phyloP scores from a whole-genome alignment of 768 basidiomycete species.

The Sistotremastrum suecicum region DNA sequence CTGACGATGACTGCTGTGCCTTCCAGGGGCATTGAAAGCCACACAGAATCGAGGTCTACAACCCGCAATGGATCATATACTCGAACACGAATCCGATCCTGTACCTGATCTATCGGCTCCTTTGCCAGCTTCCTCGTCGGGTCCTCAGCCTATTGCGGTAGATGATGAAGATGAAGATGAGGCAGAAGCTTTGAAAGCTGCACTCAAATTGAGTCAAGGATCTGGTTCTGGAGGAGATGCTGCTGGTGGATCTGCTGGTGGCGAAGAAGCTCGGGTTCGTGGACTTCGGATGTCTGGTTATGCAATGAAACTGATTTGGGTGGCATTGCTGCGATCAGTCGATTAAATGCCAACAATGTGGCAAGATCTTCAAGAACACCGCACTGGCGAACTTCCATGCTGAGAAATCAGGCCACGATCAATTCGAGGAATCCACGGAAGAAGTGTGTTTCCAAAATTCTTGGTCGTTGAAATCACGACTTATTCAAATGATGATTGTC shows the following conservation, averaged over 20 bases:
- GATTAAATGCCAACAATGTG: constrained; percentile 73
- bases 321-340: constrained; percentile 28
- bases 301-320: background rate
- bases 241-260: constrained; percentile 6
- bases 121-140: constrained; percentile 16
- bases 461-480: background rate
- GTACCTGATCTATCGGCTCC: constrained; percentile 49
- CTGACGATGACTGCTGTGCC: background rate
- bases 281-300: background rate
- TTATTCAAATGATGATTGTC: background rate
- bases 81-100: constrained; percentile 65
- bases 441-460: constrained; percentile 39
- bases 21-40: constrained; percentile 75
- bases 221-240: constrained; percentile 9
- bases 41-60: constrained; percentile 78
- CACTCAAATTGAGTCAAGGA: constrained; percentile 26
- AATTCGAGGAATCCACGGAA: constrained; percentile 91
- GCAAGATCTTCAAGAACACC: constrained; percentile 76
- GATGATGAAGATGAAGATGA: constrained; percentile 61
- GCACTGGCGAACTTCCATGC: constrained; percentile 87
- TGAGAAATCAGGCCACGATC: constrained; percentile 88
- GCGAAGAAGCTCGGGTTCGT: constrained; percentile 49
- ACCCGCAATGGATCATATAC: constrained; percentile 79
- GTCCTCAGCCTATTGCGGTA: constrained; percentile 29
- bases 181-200: constrained; percentile 41